These are phyloP conservation scores for Fusarium lyarnte DNA, from an alignment of 2,329 filamentous ascomycete species.

Conservation along the genomic window DNA sequence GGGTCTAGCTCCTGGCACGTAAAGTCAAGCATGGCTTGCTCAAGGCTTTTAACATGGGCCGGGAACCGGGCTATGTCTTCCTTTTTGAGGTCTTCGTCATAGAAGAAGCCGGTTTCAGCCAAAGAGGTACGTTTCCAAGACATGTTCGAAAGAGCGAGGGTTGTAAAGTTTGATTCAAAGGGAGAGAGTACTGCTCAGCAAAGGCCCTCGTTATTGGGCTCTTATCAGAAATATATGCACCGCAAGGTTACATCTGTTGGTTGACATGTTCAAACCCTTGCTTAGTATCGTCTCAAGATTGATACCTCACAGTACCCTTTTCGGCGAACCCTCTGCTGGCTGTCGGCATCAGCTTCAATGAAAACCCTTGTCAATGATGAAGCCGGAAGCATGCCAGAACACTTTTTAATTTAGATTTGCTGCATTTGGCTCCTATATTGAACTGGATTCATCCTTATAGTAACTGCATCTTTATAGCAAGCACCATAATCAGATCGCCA, in stretches of 20 bases:
- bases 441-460: too few relatives aligned
- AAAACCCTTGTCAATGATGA: too few relatives aligned
- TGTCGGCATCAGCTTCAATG: too few relatives aligned
- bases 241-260: background rate
- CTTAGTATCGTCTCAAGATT: background rate
- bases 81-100: background rate
- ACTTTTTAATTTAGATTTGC: too few relatives aligned
- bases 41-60: background rate
- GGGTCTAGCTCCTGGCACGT: background rate
- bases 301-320: rapidly evolving
- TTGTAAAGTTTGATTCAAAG: rapidly evolving
- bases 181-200: rapidly evolving
- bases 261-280: background rate
- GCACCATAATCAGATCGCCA: too few relatives aligned
- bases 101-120: background rate
- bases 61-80: background rate
- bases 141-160: rapidly evolving
- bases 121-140: background rate
- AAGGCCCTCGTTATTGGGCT: rapidly evolving
- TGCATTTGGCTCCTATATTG: too few relatives aligned
- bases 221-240: background rate
- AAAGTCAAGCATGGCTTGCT: background rate
- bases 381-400: too few relatives aligned
- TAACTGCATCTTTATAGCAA: too few relatives aligned
- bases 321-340: background rate